phyloP scores from a whole-genome alignment of 768 basidiomycete species.

The Porphyrellus cyaneotinctus region DNA sequence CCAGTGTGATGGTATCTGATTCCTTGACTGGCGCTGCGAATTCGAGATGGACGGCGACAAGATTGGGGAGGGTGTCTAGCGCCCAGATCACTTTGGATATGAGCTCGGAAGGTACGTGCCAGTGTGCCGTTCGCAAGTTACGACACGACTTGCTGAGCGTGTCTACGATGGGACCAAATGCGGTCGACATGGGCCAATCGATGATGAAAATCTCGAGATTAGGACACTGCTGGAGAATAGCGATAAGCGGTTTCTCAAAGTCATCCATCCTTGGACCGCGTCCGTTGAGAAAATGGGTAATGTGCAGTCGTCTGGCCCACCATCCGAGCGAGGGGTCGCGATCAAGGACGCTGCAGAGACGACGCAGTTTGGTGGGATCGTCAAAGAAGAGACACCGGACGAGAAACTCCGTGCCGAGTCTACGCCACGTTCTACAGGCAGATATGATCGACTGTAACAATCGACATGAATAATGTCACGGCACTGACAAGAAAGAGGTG shows the following conservation, averaged over 20 bases:
- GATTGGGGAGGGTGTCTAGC: constrained; percentile 53
- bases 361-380: constrained; percentile 50
- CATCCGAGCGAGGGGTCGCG: constrained; percentile 54
- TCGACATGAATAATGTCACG: neutral
- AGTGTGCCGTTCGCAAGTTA: constrained; percentile 57
- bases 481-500: neutral
- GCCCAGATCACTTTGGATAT: constrained; percentile 71
- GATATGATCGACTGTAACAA: constrained; percentile 55
- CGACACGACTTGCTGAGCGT: constrained; percentile 51
- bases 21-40: constrained; percentile 34
- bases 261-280: constrained; percentile 43
- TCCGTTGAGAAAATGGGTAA: constrained; percentile 47
- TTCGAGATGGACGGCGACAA: constrained; percentile 56
- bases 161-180: constrained; percentile 63
- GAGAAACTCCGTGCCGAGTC: constrained; percentile 59
- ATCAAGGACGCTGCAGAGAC: constrained; percentile 50
- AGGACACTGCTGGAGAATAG: constrained; percentile 60
- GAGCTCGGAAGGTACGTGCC: constrained; percentile 52
- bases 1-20: constrained; percentile 49
- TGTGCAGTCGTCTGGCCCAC: constrained; percentile 72
- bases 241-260: constrained; percentile 50
- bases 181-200: constrained; percentile 56
- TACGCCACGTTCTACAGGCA: constrained; percentile 63
- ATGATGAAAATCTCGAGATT: constrained; percentile 72
- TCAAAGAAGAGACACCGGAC: constrained; percentile 69